These are phyloP conservation scores for Acanthamoeba triangularis DNA, from an alignment of 208 protist genomes.

Conservation along the genomic window DNA sequence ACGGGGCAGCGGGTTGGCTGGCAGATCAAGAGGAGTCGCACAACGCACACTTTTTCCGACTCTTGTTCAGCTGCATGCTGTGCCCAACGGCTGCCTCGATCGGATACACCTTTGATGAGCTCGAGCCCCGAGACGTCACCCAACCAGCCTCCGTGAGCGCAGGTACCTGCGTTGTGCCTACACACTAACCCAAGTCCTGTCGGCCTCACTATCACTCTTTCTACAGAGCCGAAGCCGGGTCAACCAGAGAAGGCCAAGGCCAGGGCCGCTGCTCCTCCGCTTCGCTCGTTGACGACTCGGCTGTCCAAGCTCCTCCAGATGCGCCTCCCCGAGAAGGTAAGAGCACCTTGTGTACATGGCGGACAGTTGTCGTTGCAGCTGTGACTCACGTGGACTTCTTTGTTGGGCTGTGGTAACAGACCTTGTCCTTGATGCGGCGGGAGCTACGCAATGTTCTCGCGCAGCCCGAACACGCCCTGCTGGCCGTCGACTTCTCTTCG, in stretches of 20 bases:
- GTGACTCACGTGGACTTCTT: background rate
- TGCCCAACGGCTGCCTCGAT: conserved; percentile 35
- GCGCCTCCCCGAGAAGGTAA: conserved; percentile 41
- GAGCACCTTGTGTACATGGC: background rate
- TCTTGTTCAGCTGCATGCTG: conserved; percentile 58
- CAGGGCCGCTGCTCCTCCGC: background rate
- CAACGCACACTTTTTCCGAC: conserved; percentile 30
- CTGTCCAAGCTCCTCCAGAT: conserved; percentile 71
- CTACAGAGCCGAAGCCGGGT: background rate
- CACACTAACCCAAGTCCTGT: background rate
- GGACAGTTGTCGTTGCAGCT: background rate
- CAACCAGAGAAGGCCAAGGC: background rate
- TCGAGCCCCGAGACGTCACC: background rate
- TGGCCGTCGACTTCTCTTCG: conserved; percentile 55
- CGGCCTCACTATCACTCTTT: background rate
- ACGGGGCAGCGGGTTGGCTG: background rate
- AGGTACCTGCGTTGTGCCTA: background rate
- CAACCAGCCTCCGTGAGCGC: background rate
- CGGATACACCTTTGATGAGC: conserved; percentile 66
- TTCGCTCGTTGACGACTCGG: conserved; percentile 40
- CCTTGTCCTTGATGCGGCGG: background rate
- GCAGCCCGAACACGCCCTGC: conserved; percentile 27
- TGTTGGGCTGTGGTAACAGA: background rate
- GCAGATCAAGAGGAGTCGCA: background rate
- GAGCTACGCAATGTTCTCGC: conserved; percentile 15